These are phyloP conservation scores for Cordyceps fumosorosea DNA, from an alignment of 2,329 filamentous ascomycete genomes.

Conservation along the genomic window DNA sequence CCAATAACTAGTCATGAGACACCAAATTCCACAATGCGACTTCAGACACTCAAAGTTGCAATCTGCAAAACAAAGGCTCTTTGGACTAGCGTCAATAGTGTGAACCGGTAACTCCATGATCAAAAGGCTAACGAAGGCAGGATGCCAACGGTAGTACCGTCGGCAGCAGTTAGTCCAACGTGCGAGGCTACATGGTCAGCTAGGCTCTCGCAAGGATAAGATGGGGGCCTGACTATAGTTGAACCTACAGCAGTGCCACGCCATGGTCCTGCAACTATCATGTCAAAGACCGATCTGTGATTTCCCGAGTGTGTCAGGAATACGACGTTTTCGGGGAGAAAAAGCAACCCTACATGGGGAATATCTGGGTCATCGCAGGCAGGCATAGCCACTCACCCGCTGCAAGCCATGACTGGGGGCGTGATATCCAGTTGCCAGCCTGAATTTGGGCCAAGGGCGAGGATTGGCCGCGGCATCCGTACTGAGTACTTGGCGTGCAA, in stretches of 20 bases:
- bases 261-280: neutral
- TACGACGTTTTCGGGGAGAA: neutral
- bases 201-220: neutral
- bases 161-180: neutral
- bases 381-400: neutral
- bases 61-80: neutral
- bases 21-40: neutral
- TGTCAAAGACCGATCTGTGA: neutral
- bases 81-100: neutral
- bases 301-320: neutral
- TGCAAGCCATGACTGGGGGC: neutral
- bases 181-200: neutral
- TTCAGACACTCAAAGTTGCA: neutral
- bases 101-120: neutral
- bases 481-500: neutral
- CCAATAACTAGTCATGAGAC: neutral
- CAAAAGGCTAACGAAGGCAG: neutral
- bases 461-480: neutral
- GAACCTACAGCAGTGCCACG: too few species aligned
- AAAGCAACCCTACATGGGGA: neutral
- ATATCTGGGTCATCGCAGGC: neutral
- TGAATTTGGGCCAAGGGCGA: neutral
- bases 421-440: neutral
- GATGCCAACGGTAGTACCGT: neutral
- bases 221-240: too few species aligned